Conservation (phyloP, 176 grass and related monocot species). For the Bolboschoenus planiculmis region DNA sequence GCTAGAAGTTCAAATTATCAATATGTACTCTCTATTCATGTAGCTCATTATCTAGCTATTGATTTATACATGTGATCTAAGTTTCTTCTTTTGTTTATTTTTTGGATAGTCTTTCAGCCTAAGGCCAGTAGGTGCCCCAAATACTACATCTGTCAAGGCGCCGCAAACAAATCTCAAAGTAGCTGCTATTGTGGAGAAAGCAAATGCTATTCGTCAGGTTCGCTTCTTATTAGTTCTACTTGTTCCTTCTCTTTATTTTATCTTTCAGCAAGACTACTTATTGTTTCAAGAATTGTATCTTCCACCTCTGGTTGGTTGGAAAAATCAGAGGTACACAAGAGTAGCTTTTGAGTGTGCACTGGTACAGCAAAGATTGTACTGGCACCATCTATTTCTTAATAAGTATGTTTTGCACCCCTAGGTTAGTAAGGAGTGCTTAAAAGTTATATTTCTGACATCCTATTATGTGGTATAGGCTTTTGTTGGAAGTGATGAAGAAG, state of each 20-base stretch:
- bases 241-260: neutral
- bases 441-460: neutral
- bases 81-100: neutral
- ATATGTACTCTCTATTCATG: neutral
- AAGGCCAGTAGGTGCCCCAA: slow-evolving; percentile 48
- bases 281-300: neutral
- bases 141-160: slow-evolving; percentile 31
- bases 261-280: neutral
- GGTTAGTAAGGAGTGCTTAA: neutral
- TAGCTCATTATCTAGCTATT: neutral
- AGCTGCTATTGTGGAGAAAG: slow-evolving; percentile 91
- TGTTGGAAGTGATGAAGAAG: slow-evolving; percentile 92
- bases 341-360: neutral
- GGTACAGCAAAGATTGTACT: neutral
- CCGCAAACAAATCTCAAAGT: slow-evolving; percentile 80
- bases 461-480: slow-evolving; percentile 43
- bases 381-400: neutral
- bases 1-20: neutral
- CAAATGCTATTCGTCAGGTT: slow-evolving; percentile 92
- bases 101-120: slow-evolving; percentile 69
- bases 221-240: slow-evolving; percentile 9
- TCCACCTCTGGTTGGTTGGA: neutral
- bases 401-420: neutral
- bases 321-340: neutral
- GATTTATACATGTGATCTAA: neutral